Conservation (phyloP, 176 grass and related monocot genomes). For the Thalia dealbata region DNA sequence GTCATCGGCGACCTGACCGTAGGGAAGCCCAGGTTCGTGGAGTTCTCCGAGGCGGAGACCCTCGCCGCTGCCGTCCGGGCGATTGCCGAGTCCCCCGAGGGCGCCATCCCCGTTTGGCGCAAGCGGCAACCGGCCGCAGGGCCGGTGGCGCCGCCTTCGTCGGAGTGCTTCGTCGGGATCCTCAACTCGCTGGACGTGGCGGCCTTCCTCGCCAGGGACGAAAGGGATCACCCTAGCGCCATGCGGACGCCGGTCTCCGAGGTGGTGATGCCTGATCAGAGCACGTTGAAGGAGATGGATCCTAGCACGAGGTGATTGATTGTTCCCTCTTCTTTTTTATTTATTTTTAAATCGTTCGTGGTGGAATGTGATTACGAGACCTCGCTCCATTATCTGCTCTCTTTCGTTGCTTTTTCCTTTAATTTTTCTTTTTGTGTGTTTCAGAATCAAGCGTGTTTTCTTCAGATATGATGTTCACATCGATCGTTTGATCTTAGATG, state of each 20-base stretch:
- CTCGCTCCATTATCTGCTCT: neutral
- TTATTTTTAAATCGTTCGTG: neutral
- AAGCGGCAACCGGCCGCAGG: neutral
- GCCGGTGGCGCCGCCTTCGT: constrained; percentile 6
- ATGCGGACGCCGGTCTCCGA: constrained; percentile 38
- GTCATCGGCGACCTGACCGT: constrained; percentile 44
- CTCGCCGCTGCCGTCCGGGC: constrained; percentile 32
- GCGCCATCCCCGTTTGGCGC: constrained; percentile 45
- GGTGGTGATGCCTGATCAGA: constrained; percentile 34
- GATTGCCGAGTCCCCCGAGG: constrained; percentile 42
- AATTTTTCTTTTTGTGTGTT: neutral
- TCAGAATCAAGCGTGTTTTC: too few species aligned
- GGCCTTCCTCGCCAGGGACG: constrained; percentile 31
- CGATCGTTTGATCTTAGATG: too few species aligned
- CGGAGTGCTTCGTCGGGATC: constrained; percentile 35
- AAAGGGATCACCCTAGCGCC: neutral
- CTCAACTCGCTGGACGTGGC: constrained; percentile 56
- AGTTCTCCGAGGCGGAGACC: constrained; percentile 39
- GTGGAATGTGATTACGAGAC: neutral
- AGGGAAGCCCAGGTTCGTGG: constrained; percentile 44
- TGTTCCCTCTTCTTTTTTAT: neutral
- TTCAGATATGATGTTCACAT: too few species aligned
- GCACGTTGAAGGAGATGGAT: constrained; percentile 41
- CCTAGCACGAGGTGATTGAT: constrained; percentile 25
- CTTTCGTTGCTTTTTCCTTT: neutral